These are phyloP conservation scores for Jacaranda mimosifolia DNA, from an alignment of 257 asterid species.

Conservation along the genomic window DNA sequence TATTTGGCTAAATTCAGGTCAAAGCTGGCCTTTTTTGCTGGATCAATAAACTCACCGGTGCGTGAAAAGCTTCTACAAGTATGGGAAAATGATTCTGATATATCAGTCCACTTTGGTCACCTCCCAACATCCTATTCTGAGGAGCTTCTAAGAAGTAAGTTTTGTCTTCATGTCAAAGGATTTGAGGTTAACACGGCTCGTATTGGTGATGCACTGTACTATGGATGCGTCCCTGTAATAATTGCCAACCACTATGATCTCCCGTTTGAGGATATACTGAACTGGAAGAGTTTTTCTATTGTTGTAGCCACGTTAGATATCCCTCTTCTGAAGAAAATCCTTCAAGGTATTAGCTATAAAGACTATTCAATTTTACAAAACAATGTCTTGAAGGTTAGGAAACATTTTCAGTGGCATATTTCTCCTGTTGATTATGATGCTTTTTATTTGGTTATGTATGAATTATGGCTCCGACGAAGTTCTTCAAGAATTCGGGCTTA, in stretches of 20 bases:
- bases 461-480: constrained; percentile 82
- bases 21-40: constrained; percentile 80
- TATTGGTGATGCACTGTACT: constrained; percentile 75
- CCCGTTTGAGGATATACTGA: constrained; percentile 77
- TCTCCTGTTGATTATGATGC: constrained; percentile 79
- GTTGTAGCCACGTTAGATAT: constrained; percentile 79
- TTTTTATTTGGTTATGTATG: constrained; percentile 84
- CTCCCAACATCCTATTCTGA: constrained; percentile 66
- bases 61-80: constrained; percentile 81
- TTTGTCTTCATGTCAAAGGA: constrained; percentile 94
- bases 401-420: constrained; percentile 86
- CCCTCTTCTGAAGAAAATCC: constrained; percentile 75
- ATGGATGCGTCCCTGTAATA: constrained; percentile 89
- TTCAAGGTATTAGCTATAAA: constrained; percentile 46
- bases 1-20: constrained; percentile 52
- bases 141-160: constrained; percentile 73
- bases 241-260: constrained; percentile 92
- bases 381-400: constrained; percentile 69
- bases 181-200: constrained; percentile 96
- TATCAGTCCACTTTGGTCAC: constrained; percentile 65
- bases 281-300: constrained; percentile 80
- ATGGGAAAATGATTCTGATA: constrained; percentile 76
- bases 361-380: constrained; percentile 54
- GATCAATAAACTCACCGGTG: constrained; percentile 83
- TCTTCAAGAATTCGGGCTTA: constrained; percentile 45